Conservation (phyloP, 2,329 filamentous ascomycete genomes). For the Incumbomyces lentus region DNA sequence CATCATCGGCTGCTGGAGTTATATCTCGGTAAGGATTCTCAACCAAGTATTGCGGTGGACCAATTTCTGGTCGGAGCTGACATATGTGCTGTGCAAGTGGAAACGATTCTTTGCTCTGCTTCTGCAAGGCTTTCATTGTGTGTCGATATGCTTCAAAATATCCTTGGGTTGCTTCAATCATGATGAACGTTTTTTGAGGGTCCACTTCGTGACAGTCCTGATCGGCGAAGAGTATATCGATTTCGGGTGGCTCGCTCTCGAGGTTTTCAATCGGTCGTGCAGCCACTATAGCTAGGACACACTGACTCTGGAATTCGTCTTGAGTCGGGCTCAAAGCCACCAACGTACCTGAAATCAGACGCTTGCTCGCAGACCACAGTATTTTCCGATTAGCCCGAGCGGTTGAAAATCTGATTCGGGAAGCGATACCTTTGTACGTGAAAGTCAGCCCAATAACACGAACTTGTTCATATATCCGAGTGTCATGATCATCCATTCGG, state of each 20-base stretch:
- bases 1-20: constrained; percentile 27
- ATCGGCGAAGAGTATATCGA: constrained; percentile 65
- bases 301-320: constrained; percentile 51
- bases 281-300: constrained; percentile 59
- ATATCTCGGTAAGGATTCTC: constrained; percentile 43
- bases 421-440: constrained; percentile 51
- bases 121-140: constrained; percentile 62
- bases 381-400: constrained; percentile 55
- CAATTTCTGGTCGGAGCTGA: constrained; percentile 29
- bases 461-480: constrained; percentile 63
- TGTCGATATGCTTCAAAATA: constrained; percentile 72
- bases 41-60: constrained; percentile 44
- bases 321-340: constrained; percentile 43
- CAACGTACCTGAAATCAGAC: constrained; percentile 44
- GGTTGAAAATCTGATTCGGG: constrained; percentile 61
- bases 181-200: constrained; percentile 58
- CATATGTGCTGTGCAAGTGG: constrained; percentile 36
- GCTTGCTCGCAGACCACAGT: constrained; percentile 54
- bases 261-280: constrained; percentile 56
- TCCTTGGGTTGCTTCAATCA: constrained; percentile 64
- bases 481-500: constrained; percentile 47
- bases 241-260: constrained; percentile 54
- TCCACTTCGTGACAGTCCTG: constrained; percentile 56
- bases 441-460: constrained; percentile 56
- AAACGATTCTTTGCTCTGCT: constrained; percentile 46